These are phyloP conservation scores for Sisymbrium altissimum DNA, from an alignment of 345 rosid species.

Conservation along the genomic window DNA sequence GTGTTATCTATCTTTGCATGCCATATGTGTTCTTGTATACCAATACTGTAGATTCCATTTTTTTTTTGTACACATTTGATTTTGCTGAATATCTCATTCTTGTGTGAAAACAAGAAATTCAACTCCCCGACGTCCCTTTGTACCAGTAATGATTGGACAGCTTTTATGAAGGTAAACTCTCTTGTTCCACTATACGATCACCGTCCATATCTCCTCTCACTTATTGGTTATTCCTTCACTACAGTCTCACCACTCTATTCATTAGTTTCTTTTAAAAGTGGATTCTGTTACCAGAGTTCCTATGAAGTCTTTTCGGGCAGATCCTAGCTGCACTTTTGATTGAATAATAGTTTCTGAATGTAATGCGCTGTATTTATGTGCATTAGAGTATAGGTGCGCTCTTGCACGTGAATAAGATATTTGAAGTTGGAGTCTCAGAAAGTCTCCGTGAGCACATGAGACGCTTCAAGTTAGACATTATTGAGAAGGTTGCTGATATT, in stretches of 20 bases:
- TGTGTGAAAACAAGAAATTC: constrained; percentile 62
- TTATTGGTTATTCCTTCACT: not conserved
- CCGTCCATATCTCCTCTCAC: not conserved
- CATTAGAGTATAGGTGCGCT: constrained; percentile 73
- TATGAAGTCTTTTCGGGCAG: not conserved
- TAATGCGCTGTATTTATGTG: constrained; percentile 6
- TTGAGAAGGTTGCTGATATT: constrained; percentile 57
- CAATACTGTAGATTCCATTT: not conserved
- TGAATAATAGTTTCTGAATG: not conserved
- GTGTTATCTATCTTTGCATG: not conserved
- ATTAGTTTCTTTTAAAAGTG: not conserved
- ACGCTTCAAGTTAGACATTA: constrained; percentile 59
- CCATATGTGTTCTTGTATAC: not conserved
- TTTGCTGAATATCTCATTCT: constrained; percentile 25
- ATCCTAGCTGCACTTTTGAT: not conserved
- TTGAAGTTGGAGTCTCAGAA: constrained; percentile 81
- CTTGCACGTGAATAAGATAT: constrained; percentile 76
- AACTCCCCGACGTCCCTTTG: constrained; percentile 80
- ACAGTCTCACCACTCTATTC: not conserved
- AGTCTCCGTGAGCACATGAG: constrained; percentile 62
- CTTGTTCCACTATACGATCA: constrained; percentile 1
- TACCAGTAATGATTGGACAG: constrained; percentile 76
- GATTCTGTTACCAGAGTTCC: not conserved
- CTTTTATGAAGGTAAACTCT: constrained; percentile 71
- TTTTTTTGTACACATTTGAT: not conserved